A percentile compares a stretch with the other conserved stretches of the same genome.
Conservation (phyloP, 2,329 filamentous ascomycete species). For the Ophiocordyceps unilateralis region DNA sequence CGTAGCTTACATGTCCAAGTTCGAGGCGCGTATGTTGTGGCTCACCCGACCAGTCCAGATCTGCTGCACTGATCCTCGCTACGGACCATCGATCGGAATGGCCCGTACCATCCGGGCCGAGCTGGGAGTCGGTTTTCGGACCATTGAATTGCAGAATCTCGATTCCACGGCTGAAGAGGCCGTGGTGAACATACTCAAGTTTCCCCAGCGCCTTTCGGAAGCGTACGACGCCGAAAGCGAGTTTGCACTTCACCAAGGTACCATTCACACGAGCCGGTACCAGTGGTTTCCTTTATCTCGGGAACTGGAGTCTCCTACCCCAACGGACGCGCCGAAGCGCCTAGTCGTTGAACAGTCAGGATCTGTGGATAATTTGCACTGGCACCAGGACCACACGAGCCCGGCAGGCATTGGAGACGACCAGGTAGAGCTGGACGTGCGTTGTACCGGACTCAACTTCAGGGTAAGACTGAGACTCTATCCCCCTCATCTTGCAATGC, state of each 20-base stretch:
- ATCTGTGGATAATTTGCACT: not conserved
- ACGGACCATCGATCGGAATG: constrained; percentile 1
- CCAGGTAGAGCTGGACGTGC: not conserved
- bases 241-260: not conserved
- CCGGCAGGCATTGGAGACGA: not conserved
- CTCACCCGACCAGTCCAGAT: constrained; percentile 1
- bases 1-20: constrained; percentile 5
- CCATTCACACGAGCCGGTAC: not conserved
- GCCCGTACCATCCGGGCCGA: constrained; percentile 3
- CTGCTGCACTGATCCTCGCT: constrained; percentile 1
- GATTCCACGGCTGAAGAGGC: not conserved
- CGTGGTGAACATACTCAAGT: not conserved
- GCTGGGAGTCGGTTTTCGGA: constrained; percentile 1
- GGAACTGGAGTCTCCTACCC: not conserved
- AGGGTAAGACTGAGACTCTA: not conserved
- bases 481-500: no score
- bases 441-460: not conserved
- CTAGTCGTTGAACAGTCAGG: not conserved
- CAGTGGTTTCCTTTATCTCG: not conserved
- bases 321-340: not conserved
- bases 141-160: constrained; percentile 1
- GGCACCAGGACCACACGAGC: not conserved
- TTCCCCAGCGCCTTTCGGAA: not conserved
- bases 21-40: constrained; percentile 1
- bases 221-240: not conserved